These are phyloP conservation scores for Candida sp. DNA, from an alignment of 1,139 yeast species.

Conservation along the genomic window DNA sequence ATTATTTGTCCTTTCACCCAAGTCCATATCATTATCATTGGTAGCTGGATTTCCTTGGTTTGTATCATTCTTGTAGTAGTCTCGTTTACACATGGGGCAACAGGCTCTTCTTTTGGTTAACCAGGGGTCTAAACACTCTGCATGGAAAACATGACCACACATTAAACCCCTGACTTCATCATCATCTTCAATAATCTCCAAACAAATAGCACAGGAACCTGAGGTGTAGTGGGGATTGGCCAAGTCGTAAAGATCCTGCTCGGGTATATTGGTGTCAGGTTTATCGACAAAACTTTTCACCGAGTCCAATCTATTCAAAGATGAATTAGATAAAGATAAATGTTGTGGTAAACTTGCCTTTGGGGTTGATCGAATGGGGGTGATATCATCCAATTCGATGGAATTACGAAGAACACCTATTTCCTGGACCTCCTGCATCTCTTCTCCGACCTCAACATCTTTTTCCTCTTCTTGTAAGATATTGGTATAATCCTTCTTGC, in stretches of 20 bases:
- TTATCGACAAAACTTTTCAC: background rate
- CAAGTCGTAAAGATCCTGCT: slow-evolving; percentile 27
- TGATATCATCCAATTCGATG: slow-evolving; percentile 9
- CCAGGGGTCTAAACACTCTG: slow-evolving; percentile 84
- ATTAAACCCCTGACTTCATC: slow-evolving; percentile 69
- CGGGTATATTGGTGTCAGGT: background rate
- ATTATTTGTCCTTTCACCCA: slow-evolving; percentile 2
- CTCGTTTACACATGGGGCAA: slow-evolving; percentile 84
- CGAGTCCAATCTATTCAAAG: background rate
- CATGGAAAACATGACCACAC: slow-evolving; percentile 85
- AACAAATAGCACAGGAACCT: slow-evolving; percentile 80
- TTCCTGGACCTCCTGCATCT: background rate
- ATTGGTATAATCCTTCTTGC: slow-evolving; percentile 36
- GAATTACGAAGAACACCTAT: background rate
- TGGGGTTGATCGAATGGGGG: background rate
- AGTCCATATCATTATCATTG: slow-evolving; percentile 2
- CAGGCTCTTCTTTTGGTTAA: slow-evolving; percentile 70
- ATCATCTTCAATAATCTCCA: slow-evolving; percentile 60
- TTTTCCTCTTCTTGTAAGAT: slow-evolving; percentile 30
- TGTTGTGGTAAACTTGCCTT: background rate
- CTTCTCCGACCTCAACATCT: background rate
- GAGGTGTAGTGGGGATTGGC: slow-evolving; percentile 48
- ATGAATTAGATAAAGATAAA: background rate
- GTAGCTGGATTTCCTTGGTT: slow-evolving; percentile 3
- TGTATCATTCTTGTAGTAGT: slow-evolving; percentile 45